Conservation (phyloP, 805 yeast genomes). For the Cyberlindnera petersonii region DNA sequence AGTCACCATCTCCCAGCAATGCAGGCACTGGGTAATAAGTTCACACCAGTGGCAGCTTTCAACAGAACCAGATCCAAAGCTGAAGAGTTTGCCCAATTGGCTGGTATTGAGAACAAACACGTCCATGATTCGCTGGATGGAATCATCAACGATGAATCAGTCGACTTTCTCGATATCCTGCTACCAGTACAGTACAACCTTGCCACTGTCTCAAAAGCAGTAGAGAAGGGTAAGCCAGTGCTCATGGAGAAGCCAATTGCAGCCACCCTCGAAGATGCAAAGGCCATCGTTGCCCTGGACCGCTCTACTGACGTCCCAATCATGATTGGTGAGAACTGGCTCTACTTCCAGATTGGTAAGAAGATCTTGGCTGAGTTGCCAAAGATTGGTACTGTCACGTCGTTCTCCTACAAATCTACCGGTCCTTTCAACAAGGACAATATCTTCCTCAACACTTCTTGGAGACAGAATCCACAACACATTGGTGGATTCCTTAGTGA, state of each 20-base stretch:
- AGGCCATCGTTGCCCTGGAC: conserved; percentile 67
- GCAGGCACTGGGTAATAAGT: conserved; percentile 43
- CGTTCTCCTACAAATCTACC: conserved; percentile 69
- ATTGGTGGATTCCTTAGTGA: conserved; percentile 90
- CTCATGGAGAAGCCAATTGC: conserved; percentile 91
- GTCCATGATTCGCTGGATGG: conserved; percentile 24
- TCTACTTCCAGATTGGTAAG: conserved; percentile 58
- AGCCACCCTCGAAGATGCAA: conserved; percentile 76
- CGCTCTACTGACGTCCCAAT: conserved; percentile 62
- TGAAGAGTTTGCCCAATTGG: conserved; percentile 63
- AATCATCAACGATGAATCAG: conserved; percentile 59
- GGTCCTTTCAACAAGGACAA: conserved; percentile 62
- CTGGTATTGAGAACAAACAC: conserved; percentile 45
- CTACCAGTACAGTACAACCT: conserved; percentile 85
- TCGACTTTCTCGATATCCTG: conserved; percentile 79
- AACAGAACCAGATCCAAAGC: conserved; percentile 88
- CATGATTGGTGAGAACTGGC: conserved; percentile 83
- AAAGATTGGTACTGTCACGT: conserved; percentile 66
- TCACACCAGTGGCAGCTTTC: conserved; percentile 64
- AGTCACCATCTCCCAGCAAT: conserved; percentile 78
- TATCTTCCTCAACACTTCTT: conserved; percentile 64
- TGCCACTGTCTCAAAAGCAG: conserved; percentile 63
- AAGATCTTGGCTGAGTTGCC: conserved; percentile 55
- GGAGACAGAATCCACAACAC: conserved; percentile 91
- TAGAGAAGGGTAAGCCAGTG: conserved; percentile 72